Base-by-base conservation (phyloP, 2,329 filamentous ascomycete genomes). In the Fusarium neocosmosporiellum region DNA sequence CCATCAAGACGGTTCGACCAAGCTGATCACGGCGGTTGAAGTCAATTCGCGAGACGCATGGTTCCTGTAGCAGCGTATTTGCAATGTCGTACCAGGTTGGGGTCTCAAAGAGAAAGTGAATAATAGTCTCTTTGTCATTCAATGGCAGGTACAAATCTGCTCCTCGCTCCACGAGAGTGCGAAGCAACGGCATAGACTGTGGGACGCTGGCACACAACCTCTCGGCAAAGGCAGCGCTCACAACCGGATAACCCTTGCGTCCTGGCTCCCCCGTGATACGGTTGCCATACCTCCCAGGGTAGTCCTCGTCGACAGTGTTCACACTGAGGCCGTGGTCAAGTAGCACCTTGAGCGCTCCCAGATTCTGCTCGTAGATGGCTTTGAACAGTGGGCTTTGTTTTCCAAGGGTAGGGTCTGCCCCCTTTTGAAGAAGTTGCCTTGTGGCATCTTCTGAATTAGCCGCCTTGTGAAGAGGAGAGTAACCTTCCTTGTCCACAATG, bases 1-100 rank as follows among this genome's bases (percentile, higher is more conserved):
- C 71, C 64, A 77, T 77, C 13, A 77, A 37, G 5, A 75, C 39
- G 2, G 74, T 75, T 1, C 66, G 63, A 1, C 73, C 71, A 4
- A 14, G 58, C 14, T 73, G 71, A 9, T 77, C 73, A 1, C 66
- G 67, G n/a, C 54, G 46, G n/a, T 74, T 31, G 6, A 77, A 71
- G 39, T 77, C 60, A 10, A 77, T 74, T 5, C 65, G 37, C 0
- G 75, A 74, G 0, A 59, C 36, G 10, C 71, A 77, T 6, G 74
- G 67, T 3, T 73, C 69, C 9, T 69, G 6, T 1, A 77, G 29
- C 7, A 77, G 37, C 1, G 48, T 27, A 1, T 71, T 27, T 4
- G 57, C 1, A 1, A 54, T 31, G 0, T 50, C 39, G n/a, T 72
- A 63, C 0, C 46, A 24, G 11, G 4, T 3, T 5, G 75, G 20